Percentiles rank a stretch among this genome's conserved stretches.
Evolutionary conservation across 805 yeast genomes (phyloP).

Genomic region (Yamadazyma takamatsuzukensis): DNA sequence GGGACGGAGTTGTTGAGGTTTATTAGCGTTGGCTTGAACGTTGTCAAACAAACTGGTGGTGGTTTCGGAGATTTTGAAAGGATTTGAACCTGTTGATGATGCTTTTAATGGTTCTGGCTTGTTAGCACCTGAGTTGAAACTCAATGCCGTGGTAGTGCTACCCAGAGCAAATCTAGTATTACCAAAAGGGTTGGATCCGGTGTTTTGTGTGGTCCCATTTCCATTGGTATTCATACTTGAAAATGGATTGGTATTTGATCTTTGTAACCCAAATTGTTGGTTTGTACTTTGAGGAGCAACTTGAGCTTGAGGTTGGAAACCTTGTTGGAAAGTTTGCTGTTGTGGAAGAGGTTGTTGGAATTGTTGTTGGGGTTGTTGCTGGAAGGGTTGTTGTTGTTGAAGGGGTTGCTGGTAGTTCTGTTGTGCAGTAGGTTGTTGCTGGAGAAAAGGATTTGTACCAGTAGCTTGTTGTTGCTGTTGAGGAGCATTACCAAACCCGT

Average conservation of each 20-base stretch:
- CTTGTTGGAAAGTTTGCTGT: conserved; percentile 16
- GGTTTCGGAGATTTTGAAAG: conserved; percentile 47
- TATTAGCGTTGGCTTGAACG: conserved; percentile 10
- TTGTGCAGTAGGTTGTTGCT: conserved; percentile 4
- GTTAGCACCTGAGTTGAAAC: conserved; percentile 13
- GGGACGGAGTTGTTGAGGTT: conserved; percentile 29
- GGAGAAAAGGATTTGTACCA: conserved; percentile 20
- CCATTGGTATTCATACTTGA: conserved; percentile 14
- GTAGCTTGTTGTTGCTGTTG: conserved; percentile 20
- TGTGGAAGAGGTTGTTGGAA: conserved; percentile 15
- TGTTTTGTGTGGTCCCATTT: conserved; percentile 16
- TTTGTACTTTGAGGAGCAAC: conserved; percentile 10
- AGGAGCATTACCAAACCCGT: conserved; percentile 41
- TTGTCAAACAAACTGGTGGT: conserved; percentile 28
- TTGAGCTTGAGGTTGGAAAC: conserved; percentile 9
- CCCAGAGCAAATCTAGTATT: conserved; percentile 31
- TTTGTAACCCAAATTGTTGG: conserved; percentile 15
- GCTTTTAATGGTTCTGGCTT: conserved; percentile 19
- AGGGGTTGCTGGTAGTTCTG: conserved; percentile 1
- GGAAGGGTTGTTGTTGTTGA: conserved; percentile 15
- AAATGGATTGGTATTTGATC: conserved; percentile 37
- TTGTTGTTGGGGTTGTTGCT: conserved; percentile 14
- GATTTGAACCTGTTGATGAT: conserved; percentile 53
- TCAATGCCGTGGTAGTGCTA: conserved; percentile 30
- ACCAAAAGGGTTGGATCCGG: conserved; percentile 47